Evolutionary conservation across 208 protist genomes (phyloP).

Genomic region (Leishmania major): DNA sequence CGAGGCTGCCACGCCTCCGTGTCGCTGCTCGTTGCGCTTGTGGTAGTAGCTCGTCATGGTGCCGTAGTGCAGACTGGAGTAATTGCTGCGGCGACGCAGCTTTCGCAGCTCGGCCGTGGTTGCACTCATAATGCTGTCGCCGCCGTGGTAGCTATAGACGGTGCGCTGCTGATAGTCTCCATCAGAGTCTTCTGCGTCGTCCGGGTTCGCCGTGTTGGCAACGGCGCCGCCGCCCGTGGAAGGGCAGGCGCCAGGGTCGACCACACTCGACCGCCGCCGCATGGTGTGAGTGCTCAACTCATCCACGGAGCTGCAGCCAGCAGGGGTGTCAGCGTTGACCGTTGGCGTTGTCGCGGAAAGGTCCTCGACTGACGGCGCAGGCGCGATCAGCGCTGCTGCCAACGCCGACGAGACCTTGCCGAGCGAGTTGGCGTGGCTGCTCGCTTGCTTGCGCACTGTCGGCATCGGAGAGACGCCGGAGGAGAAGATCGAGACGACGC

Average conservation of each 20-base stretch:
- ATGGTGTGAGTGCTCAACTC: constrained; percentile 7
- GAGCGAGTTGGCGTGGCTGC: neutral
- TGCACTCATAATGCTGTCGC: constrained; percentile 15
- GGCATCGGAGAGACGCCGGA: constrained; percentile 9
- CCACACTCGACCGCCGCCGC: neutral
- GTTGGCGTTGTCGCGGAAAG: constrained; percentile 3
- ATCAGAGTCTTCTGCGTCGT: constrained; percentile 6
- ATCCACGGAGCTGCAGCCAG: constrained; percentile 10
- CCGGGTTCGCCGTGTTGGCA: neutral
- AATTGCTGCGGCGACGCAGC: constrained; percentile 25
- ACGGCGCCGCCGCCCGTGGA: neutral
- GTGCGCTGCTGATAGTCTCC: constrained; percentile 13
- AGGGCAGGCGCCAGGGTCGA: neutral
- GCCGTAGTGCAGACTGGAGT: constrained; percentile 35
- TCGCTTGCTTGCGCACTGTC: neutral
- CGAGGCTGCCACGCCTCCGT: neutral
- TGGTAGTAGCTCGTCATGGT: constrained; percentile 29
- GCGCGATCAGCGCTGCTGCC: constrained; percentile 3
- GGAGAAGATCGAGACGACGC: neutral
- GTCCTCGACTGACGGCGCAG: constrained; percentile 9
- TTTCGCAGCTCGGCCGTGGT: constrained; percentile 32
- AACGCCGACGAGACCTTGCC: constrained; percentile 5
- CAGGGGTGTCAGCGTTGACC: neutral
- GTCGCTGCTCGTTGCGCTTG: constrained; percentile 11
- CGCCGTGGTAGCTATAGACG: constrained; percentile 12